Conservation (phyloP, 805 yeast genomes). For the Candida sithepensis region DNA sequence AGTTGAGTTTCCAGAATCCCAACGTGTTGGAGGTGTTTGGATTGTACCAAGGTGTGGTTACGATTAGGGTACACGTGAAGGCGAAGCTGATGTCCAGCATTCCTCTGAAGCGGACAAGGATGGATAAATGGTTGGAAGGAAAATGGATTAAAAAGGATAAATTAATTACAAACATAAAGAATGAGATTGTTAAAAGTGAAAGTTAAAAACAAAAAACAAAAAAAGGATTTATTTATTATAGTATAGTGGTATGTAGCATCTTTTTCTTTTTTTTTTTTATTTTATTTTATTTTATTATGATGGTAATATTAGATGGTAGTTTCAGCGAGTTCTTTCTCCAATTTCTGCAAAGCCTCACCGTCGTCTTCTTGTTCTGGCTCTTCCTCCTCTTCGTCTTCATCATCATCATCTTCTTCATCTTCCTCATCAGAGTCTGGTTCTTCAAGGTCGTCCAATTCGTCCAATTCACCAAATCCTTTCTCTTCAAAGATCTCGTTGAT, state of each 20-base stretch:
- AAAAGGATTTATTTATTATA: no score
- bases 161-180: conserved; percentile 37
- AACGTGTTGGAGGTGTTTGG: conserved; percentile 36
- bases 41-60: conserved; percentile 26
- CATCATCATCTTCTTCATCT: conserved; percentile 59
- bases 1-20: conserved; percentile 31
- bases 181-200: conserved; percentile 11
- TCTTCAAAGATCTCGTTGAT: conserved; percentile 62
- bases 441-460: conserved; percentile 93
- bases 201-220: no score
- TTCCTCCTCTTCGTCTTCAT: conserved; percentile 46
- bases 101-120: conserved; percentile 47
- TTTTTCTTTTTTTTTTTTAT: no score
- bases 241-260: no score
- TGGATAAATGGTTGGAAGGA: conserved; percentile 75
- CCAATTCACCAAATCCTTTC: conserved; percentile 78
- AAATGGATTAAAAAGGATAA: conserved; percentile 71
- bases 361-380: conserved; percentile 45
- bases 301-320: conserved; percentile 23
- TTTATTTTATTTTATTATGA: no score
- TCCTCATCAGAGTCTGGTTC: conserved; percentile 71
- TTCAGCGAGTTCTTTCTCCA: conserved; percentile 52
- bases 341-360: conserved; percentile 37
- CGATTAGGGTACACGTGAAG: conserved; percentile 45
- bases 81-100: conserved; percentile 44